Evolutionary conservation across 768 basidiomycete genomes (phyloP).

Genomic region (Pluteus cervinus): DNA sequence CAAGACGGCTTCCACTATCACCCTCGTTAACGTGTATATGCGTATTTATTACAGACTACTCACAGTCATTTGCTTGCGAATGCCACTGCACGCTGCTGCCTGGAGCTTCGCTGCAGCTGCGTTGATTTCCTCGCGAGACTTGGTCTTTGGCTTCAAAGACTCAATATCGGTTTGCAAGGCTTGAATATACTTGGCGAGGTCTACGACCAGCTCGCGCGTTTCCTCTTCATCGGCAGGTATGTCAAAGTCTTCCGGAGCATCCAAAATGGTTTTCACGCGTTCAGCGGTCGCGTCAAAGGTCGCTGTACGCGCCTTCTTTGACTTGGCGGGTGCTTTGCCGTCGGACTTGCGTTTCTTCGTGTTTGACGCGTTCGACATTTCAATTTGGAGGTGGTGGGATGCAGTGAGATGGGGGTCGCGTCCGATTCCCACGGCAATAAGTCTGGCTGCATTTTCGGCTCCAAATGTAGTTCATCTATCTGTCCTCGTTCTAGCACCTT

Average conservation of each 20-base stretch:
- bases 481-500: no score
- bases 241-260: conserved; percentile 25
- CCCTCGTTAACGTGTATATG: not conserved
- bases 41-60: conserved; percentile 12
- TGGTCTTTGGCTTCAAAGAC: conserved; percentile 20
- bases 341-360: conserved; percentile 33
- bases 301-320: conserved; percentile 26
- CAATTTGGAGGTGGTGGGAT: no score
- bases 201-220: conserved; percentile 15
- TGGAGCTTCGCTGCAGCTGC: conserved; percentile 38
- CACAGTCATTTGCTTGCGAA: conserved; percentile 45
- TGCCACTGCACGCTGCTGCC: conserved; percentile 39
- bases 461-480: no score
- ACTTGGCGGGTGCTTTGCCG: conserved; percentile 14
- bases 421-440: no score
- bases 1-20: conserved; percentile 45
- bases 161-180: conserved; percentile 21
- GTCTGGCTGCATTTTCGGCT: no score
- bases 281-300: conserved; percentile 13
- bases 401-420: no score
- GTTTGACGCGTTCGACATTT: conserved; percentile 15
- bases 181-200: conserved; percentile 19
- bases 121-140: conserved; percentile 31
- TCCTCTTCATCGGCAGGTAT: conserved; percentile 25
- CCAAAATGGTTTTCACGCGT: conserved; percentile 30